phyloP scores from a whole-genome alignment of 2,329 filamentous ascomycete species.

The Leptodontidium sp. region DNA sequence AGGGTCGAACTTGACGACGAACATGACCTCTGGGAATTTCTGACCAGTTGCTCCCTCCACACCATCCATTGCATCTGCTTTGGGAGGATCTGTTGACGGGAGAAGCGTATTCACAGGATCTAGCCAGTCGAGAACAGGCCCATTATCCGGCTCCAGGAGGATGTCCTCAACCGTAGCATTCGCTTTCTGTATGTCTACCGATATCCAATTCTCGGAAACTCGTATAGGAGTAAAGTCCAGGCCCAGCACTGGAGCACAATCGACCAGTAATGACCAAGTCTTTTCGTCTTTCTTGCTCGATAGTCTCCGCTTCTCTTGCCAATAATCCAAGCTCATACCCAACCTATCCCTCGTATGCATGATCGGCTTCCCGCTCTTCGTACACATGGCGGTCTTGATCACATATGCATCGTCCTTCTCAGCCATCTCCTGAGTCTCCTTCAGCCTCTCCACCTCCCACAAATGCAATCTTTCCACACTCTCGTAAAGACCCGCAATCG shows the following conservation, averaged over 20 bases:
- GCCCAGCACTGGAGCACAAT: slow-evolving; percentile 62
- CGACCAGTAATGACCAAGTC: slow-evolving; percentile 73
- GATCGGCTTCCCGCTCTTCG: slow-evolving; percentile 72
- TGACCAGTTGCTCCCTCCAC: slow-evolving; percentile 56
- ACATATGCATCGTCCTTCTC: slow-evolving; percentile 54
- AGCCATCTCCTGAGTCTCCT: slow-evolving; percentile 56
- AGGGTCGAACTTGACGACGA: slow-evolving; percentile 78
- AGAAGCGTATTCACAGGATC: slow-evolving; percentile 73
- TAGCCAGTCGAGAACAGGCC: slow-evolving; percentile 70
- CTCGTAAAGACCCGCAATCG: slow-evolving; percentile 75
- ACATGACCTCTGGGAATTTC: slow-evolving; percentile 75
- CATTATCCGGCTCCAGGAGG: slow-evolving; percentile 47
- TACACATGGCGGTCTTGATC: slow-evolving; percentile 60
- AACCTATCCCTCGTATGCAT: slow-evolving; percentile 75
- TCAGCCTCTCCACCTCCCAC: slow-evolving; percentile 70
- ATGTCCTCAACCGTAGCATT: slow-evolving; percentile 55
- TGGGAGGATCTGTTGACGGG: slow-evolving; percentile 53
- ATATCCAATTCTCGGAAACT: slow-evolving; percentile 78
- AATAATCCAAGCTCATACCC: slow-evolving; percentile 79
- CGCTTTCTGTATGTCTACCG: slow-evolving; percentile 68
- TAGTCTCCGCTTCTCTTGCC: slow-evolving; percentile 69
- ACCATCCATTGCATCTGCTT: slow-evolving; percentile 62
- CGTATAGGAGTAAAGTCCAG: slow-evolving; percentile 66
- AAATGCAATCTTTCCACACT: slow-evolving; percentile 74
- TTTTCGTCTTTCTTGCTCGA: slow-evolving; percentile 47